Conservation (phyloP, 2,329 filamentous ascomycete species). For the Sporothrix brasiliensis region DNA sequence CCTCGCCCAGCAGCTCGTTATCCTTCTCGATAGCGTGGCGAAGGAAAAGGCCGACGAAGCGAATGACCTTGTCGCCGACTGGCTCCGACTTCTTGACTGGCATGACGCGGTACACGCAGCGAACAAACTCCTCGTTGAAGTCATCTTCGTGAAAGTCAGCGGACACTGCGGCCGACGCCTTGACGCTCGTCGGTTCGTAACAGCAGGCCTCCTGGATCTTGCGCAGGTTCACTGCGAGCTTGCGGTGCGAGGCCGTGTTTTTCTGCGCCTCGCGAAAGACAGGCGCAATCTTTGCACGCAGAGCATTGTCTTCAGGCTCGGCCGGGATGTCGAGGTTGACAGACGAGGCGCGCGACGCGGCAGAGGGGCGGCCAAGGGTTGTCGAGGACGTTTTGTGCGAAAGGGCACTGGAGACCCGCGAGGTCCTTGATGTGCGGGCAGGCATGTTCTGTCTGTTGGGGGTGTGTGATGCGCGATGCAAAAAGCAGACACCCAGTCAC, state of each 20-base stretch:
- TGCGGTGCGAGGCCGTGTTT: slow-evolving; percentile 86
- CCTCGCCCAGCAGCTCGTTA: slow-evolving; percentile 66
- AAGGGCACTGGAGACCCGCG: slow-evolving; percentile 47
- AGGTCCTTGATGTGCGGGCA: slow-evolving; percentile 52
- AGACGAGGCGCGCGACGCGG: slow-evolving; percentile 53
- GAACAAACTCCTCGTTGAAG: slow-evolving; percentile 82
- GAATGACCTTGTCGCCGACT: slow-evolving; percentile 81
- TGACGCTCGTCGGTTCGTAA: slow-evolving; percentile 58
- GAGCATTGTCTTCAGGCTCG: slow-evolving; percentile 68
- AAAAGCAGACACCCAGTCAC: slow-evolving; percentile 2
- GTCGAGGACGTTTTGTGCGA: slow-evolving; percentile 48
- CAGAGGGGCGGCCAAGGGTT: slow-evolving; percentile 49
- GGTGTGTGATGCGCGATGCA: slow-evolving; percentile 25
- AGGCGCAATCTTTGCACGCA: slow-evolving; percentile 73
- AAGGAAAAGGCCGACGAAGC: slow-evolving; percentile 86
- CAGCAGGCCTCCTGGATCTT: slow-evolving; percentile 89
- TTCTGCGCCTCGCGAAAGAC: slow-evolving; percentile 83
- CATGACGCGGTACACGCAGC: slow-evolving; percentile 81
- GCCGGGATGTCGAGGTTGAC: slow-evolving; percentile 60
- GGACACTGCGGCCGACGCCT: slow-evolving; percentile 47
- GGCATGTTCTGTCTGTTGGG: slow-evolving; percentile 49
- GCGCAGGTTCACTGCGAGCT: slow-evolving; percentile 81
- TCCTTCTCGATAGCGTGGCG: slow-evolving; percentile 72
- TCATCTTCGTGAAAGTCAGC: slow-evolving; percentile 79
- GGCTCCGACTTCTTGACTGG: slow-evolving; percentile 88